Base-by-base conservation (phyloP, 108 stramenopile genomes). In the Nitzschia sp. region DNA sequence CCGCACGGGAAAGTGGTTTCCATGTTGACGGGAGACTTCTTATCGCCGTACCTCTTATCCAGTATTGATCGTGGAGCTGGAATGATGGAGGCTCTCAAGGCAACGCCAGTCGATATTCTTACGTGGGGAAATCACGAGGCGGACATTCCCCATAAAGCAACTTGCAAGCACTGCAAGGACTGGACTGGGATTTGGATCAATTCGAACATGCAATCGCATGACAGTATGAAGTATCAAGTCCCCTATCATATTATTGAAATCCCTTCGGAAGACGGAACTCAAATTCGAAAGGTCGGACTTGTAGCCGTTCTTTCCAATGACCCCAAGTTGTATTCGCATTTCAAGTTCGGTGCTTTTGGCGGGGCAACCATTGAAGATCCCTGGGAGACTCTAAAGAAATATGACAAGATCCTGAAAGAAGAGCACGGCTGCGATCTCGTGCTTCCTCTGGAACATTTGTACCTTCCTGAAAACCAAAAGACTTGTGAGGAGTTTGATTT, bases 91-190 rank as follows among this genome's bases (percentile, higher is more conserved):
- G 76, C 76, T 0, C 25, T 85, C 42, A 58, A 54, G 13, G 47
- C 25, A 19, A 73, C 66, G 23, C 77, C 77, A 9, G 34, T 81
- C 33, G 76, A 77, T 33, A 67, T 74, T 49, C 15, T 80, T 15
- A 70, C 72, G 9, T 84, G 75, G 74, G 82, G 82, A 3, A 83
- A 83, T 58, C 82, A 83, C 46, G 82, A 51, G 46, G 81, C 81
- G 13, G 81, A 82, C 57, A 70, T 78, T 53, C 61, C 57, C 51
- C 83, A 84, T 53, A 25, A 46, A 27, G 70, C 71, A 2, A 48
- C 62, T n/a, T 64, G 63, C 27, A 35, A 36, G 1, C 83, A 80
- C 67, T 59, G 70, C 8, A 46, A 61, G 17, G 51, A 74, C 13
- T 84, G 74, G 36, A 36, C 59, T 2, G 83, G 79, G 1, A 73